These are phyloP conservation scores for Themeda triandra DNA, from an alignment of 176 grass and related monocot genomes.

Conservation along the genomic window DNA sequence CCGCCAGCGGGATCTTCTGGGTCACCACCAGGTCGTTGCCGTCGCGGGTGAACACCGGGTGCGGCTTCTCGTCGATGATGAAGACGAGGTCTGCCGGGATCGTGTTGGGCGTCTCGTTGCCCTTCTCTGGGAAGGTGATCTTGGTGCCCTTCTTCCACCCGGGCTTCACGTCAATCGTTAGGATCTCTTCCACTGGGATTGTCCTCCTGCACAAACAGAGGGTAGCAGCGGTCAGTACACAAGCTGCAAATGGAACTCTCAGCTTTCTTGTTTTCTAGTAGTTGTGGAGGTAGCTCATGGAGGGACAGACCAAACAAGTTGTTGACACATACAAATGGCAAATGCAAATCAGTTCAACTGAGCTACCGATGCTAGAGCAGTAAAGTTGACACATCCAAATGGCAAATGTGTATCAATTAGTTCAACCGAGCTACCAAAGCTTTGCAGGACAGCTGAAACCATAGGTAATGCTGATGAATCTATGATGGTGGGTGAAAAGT, in stretches of 20 bases:
- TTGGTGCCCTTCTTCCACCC: conserved; percentile 99
- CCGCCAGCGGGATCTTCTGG: conserved; percentile 60
- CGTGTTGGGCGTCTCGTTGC: conserved; percentile 69
- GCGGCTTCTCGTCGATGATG: conserved; percentile 95
- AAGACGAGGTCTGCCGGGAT: conserved; percentile 72
- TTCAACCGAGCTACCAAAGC: neutral
- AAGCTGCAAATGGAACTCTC: neutral
- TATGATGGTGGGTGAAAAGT: neutral
- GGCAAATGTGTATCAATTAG: neutral
- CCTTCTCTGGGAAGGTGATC: conserved; percentile 95
- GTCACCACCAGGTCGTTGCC: conserved; percentile 81
- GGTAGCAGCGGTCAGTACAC: neutral
- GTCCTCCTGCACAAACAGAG: conserved; percentile 40
- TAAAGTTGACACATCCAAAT: neutral
- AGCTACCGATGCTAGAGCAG: too few relatives aligned
- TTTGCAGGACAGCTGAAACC: neutral
- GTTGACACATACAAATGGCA: too few relatives aligned
- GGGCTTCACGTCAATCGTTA: conserved; percentile 87
- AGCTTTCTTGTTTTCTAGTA: neutral
- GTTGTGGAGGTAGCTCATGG: neutral
- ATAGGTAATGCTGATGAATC: neutral
- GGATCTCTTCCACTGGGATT: conserved; percentile 73
- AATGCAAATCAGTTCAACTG: too few relatives aligned
- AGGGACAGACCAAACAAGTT: neutral
- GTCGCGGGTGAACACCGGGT: conserved; percentile 81